Evolutionary conservation across 1,139 yeast species (phyloP).

Genomic region (Waltiozyma sp.): DNA sequence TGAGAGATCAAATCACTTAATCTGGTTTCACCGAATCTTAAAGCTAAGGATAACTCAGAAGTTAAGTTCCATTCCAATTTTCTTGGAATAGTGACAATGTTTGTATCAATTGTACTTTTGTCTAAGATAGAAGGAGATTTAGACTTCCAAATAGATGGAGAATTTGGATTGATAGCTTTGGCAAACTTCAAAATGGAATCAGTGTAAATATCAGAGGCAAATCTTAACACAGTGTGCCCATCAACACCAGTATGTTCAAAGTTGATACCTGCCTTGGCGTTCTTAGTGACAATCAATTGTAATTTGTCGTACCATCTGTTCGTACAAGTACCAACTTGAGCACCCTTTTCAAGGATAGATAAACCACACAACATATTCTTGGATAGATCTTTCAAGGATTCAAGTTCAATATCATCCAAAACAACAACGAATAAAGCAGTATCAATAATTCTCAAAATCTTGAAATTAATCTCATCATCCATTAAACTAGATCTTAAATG

Average conservation of each 20-base stretch:
- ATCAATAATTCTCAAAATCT: constrained; percentile 65
- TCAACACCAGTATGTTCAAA: constrained; percentile 95
- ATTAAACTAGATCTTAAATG: constrained; percentile 45
- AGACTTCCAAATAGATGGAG: constrained; percentile 68
- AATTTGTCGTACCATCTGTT: constrained; percentile 92
- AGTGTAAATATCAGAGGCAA: constrained; percentile 83
- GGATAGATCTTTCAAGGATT: constrained; percentile 56
- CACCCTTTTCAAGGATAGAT: constrained; percentile 68
- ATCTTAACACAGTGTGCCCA: constrained; percentile 84
- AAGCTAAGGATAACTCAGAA: constrained; percentile 62
- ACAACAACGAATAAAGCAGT: constrained; percentile 75
- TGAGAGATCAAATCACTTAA: constrained; percentile 80
- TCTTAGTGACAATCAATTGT: constrained; percentile 80
- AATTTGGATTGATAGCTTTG: constrained; percentile 64
- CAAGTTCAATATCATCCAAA: constrained; percentile 64
- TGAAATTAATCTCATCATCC: constrained; percentile 41
- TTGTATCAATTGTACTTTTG: constrained; percentile 20
- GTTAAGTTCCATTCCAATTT: constrained; percentile 85
- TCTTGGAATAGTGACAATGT: constrained; percentile 59
- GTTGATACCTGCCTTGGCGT: constrained; percentile 88
- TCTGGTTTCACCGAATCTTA: constrained; percentile 86
- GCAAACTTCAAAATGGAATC: constrained; percentile 86
- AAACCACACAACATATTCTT: constrained; percentile 83
- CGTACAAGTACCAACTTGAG: constrained; percentile 88
- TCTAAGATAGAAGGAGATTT: constrained; percentile 31